A percentile compares a stretch with the other conserved stretches of the same genome.
phyloP scores from a whole-genome alignment of 2,329 filamentous ascomycete genomes.

The Colletotrichum horii region DNA sequence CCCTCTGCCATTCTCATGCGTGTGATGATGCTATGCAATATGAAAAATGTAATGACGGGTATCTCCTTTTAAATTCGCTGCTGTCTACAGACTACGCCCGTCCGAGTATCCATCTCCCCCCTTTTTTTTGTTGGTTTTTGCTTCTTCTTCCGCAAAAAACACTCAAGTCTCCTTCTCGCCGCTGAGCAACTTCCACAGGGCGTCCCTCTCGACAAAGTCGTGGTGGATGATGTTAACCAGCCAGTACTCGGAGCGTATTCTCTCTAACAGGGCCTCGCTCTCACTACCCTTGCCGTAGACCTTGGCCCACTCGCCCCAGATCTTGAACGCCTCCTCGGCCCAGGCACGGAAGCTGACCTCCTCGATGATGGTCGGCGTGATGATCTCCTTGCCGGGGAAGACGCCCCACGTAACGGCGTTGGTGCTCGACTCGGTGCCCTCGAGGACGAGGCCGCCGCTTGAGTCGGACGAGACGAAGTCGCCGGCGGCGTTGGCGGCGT shows the following conservation, averaged over 20 bases:
- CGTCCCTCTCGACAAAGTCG: constrained; percentile 73
- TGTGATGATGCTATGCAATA: not conserved
- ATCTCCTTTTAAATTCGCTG: not conserved
- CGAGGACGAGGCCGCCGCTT: constrained; percentile 36
- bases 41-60: not conserved
- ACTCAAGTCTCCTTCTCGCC: constrained; percentile 29
- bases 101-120: not conserved
- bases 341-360: constrained; percentile 92
- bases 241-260: constrained; percentile 75
- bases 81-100: not conserved
- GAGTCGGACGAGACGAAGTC: constrained; percentile 77
- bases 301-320: constrained; percentile 92
- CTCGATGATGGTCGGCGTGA: constrained; percentile 96
- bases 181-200: constrained; percentile 73
- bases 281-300: constrained; percentile 80
- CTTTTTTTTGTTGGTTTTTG: not conserved
- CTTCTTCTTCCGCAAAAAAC: not conserved
- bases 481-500: constrained; percentile 80
- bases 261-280: constrained; percentile 74
- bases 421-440: constrained; percentile 59
- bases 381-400: constrained; percentile 93
- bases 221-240: constrained; percentile 91
- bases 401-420: constrained; percentile 98
- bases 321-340: constrained; percentile 94
- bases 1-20: not conserved